A percentile compares a stretch with the other conserved stretches of the same genome.
Conservation (phyloP, 257 asterid genomes). For the Capsicum baccatum region DNA sequence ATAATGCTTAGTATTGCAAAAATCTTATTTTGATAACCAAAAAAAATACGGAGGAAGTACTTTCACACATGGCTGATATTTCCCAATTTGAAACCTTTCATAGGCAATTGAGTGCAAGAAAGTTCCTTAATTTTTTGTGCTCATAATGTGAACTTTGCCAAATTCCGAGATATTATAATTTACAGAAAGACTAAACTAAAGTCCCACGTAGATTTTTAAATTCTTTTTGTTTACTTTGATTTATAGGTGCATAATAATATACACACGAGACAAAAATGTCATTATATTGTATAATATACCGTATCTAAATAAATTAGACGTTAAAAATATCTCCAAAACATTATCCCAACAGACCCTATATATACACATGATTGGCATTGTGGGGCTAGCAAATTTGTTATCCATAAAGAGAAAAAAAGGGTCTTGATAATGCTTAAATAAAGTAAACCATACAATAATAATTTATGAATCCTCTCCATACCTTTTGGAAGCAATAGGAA, state of each 20-base stretch:
- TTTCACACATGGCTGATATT: background rate
- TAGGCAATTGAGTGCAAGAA: background rate
- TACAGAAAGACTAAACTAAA: background rate
- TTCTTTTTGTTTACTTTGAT: background rate
- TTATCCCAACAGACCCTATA: background rate
- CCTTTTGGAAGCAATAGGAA: constrained; percentile 28
- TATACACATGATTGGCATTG: background rate
- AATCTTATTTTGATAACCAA: too few relatives aligned
- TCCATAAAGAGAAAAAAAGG: background rate
- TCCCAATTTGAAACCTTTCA: background rate
- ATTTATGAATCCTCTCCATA: constrained; percentile 16
- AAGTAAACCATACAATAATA: background rate
- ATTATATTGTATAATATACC: background rate
- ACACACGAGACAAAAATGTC: constrained; percentile 6
- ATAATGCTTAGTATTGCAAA: too few relatives aligned
- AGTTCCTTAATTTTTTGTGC: background rate
- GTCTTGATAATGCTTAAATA: background rate
- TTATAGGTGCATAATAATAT: background rate
- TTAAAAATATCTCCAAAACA: background rate
- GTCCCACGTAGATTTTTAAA: background rate
- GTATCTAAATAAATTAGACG: background rate
- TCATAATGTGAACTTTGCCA: background rate
- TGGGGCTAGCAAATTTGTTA: background rate
- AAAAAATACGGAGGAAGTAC: background rate
- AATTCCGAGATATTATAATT: background rate